Evolutionary conservation across 2,329 filamentous ascomycete genomes (phyloP).

Genomic region (Alternaria burnsii): DNA sequence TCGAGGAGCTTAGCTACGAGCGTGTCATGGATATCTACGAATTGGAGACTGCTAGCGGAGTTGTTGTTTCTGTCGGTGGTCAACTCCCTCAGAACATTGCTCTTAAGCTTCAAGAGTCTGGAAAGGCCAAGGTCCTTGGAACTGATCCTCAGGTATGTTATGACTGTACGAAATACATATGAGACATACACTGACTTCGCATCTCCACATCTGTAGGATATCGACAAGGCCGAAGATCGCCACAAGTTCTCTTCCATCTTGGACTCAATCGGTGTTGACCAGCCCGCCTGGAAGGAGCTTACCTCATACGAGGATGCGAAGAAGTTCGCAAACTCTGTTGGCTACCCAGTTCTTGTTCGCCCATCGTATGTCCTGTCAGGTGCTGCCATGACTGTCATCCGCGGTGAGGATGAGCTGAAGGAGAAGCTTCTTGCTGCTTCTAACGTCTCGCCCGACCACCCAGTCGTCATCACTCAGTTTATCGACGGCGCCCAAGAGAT

Average conservation of each 20-base stretch:
- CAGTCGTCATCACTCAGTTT: constrained; percentile 97
- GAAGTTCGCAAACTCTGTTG: constrained; percentile 82
- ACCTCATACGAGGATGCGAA: constrained; percentile 89
- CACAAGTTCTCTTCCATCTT: constrained; percentile 98
- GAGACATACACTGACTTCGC: no score
- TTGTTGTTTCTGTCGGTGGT: constrained; percentile 94
- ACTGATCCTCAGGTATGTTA: no score
- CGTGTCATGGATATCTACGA: constrained; percentile 99
- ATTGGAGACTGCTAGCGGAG: constrained; percentile 81
- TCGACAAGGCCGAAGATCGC: constrained; percentile 97
- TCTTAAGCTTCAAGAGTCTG: constrained; percentile 88
- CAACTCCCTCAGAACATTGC: constrained; percentile 98
- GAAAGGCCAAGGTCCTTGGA: constrained; percentile 61
- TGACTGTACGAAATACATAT: no score
- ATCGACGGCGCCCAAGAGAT: constrained; percentile 97
- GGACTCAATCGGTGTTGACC: constrained; percentile 95
- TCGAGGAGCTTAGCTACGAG: constrained; percentile 96
- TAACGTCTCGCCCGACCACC: constrained; percentile 92
- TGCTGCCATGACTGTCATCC: constrained; percentile 98
- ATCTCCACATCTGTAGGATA: constrained; percentile 64
- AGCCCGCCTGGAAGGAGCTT: constrained; percentile 97
- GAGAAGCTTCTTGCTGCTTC: constrained; percentile 92
- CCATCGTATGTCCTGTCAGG: constrained; percentile 96
- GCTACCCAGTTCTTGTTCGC: constrained; percentile 93
- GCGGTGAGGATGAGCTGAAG: constrained; percentile 85